phyloP scores from a whole-genome alignment of 2,329 filamentous ascomycete species.

The Diaporthe aspalathi region DNA sequence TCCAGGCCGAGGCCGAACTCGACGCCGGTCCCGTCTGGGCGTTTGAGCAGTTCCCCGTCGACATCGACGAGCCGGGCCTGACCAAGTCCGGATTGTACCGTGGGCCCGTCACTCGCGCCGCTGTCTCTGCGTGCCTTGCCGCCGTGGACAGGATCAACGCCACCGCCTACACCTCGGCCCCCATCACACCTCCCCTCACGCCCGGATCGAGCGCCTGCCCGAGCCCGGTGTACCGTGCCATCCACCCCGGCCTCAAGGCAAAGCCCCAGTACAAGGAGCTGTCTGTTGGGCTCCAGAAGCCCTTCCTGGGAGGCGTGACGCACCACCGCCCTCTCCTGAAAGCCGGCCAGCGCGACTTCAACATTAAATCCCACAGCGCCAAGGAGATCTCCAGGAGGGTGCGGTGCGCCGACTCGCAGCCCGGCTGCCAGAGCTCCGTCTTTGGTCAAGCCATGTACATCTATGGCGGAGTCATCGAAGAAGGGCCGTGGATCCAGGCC shows the following conservation, averaged over 20 bases:
- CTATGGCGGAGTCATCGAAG: conserved; percentile 55
- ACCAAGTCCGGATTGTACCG: conserved; percentile 56
- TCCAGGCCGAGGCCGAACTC: conserved; percentile 54
- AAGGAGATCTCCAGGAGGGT: conserved; percentile 55
- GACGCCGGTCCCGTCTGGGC: conserved; percentile 58
- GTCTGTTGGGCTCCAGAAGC: conserved; percentile 49
- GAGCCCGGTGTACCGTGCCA: conserved; percentile 16
- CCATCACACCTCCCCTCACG: conserved; percentile 40
- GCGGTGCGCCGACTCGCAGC: conserved; percentile 55
- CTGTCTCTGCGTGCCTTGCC: conserved; percentile 50
- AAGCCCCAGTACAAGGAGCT: conserved; percentile 43
- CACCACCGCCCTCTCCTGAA: conserved; percentile 53
- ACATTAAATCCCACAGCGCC: conserved; percentile 49
- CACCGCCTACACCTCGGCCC: conserved; percentile 42
- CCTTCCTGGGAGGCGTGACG: conserved; percentile 52
- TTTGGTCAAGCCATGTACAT: conserved; percentile 53
- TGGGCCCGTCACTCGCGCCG: conserved; percentile 52
- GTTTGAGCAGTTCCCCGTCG: conserved; percentile 54
- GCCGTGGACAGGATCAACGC: conserved; percentile 52
- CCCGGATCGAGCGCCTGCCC: conserved; percentile 8
- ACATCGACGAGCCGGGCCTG: conserved; percentile 53
- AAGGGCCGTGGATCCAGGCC: conserved; percentile 41
- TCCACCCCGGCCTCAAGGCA: conserved; percentile 45
- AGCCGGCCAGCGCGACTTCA: conserved; percentile 52
- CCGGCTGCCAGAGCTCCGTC: conserved; percentile 52